phyloP scores from a whole-genome alignment of 208 protist genomes.

The Leptomonas pyrrhocoris region DNA sequence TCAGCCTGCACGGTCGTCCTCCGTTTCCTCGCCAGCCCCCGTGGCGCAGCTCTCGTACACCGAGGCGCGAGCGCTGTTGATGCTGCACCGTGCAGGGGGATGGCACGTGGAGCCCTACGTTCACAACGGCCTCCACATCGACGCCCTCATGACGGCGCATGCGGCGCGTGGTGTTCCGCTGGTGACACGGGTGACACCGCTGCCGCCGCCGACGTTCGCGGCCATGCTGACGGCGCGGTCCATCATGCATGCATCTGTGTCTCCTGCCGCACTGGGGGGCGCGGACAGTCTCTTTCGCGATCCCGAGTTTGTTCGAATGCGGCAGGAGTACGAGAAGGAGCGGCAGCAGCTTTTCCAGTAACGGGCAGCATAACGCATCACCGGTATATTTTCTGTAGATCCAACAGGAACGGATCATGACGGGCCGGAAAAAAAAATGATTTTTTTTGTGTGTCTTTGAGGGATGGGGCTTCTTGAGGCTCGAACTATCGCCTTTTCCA shows the following conservation, averaged over 20 bases:
- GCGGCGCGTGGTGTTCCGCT: slow-evolving; percentile 41
- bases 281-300: slow-evolving; percentile 29
- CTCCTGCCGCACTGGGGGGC: slow-evolving; percentile 14
- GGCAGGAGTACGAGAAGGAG: slow-evolving; percentile 23
- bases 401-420: no score
- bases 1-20: neutral
- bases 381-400: no score
- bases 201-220: slow-evolving; percentile 10
- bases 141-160: slow-evolving; percentile 46
- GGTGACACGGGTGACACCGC: slow-evolving; percentile 16
- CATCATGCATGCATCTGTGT: slow-evolving; percentile 9
- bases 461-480: no score
- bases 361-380: neutral
- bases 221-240: slow-evolving; percentile 22
- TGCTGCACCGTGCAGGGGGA: slow-evolving; percentile 29
- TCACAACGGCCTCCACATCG: slow-evolving; percentile 31
- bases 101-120: slow-evolving; percentile 61
- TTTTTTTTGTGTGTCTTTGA: no score
- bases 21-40: neutral
- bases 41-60: slow-evolving; percentile 22
- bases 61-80: slow-evolving; percentile 25
- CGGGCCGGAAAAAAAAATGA: no score
- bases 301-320: slow-evolving; percentile 22
- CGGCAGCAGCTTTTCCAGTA: slow-evolving; percentile 20
- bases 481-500: no score